Evolutionary conservation across 768 basidiomycete genomes (phyloP), one percentile per base, ranked within the genome.

Genomic region (Hericium coralloides): DNA sequence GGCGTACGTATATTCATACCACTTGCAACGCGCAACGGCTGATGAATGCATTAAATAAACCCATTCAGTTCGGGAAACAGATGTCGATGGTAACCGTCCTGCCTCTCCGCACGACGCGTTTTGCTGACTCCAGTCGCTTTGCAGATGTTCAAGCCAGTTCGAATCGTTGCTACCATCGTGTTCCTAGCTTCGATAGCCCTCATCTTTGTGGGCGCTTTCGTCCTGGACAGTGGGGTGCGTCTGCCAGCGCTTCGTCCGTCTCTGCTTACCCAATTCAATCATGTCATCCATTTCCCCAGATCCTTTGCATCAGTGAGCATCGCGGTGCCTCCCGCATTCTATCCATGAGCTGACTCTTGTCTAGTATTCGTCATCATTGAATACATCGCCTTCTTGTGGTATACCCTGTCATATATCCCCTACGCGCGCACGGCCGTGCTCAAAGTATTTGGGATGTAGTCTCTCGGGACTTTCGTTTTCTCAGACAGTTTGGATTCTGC

Each of bases 71-170:
- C 70, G 66, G 70, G 58, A 89, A 81, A 63, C 94, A 98, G 68
- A 56, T 89, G 49, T 91, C 91, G 72, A 79, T 92, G 62, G 92
- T 89, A 63, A 31, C 6, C 64, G 79, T 66, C 17, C 23, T 43
- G 12, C 52, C 10, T 37, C 15, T 4, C 38, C 38, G 48, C 38
- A 36, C 25, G 38, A 22, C 55, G 45, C 14, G 31, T 31, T 2
- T 31, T 31, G 18, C 55, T 56, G 22, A 59, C 4, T 55, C 36
- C n/a, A n/a, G n/a, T n/a, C 52, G 14, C 15, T 5, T 7, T 2
- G 6, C 63, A 93, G 92, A 95, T 95, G 93, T 95, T 95, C 80
- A 94, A 94, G 71, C 89, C 92, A 52, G 81, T 95, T 20, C 91
- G 94, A 53, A 71, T 95, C 6, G 72, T 90, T 18, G 93, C 94